These are phyloP conservation scores for Gracilaria caudata DNA, from an alignment of 23 red algal species.

Conservation along the genomic window DNA sequence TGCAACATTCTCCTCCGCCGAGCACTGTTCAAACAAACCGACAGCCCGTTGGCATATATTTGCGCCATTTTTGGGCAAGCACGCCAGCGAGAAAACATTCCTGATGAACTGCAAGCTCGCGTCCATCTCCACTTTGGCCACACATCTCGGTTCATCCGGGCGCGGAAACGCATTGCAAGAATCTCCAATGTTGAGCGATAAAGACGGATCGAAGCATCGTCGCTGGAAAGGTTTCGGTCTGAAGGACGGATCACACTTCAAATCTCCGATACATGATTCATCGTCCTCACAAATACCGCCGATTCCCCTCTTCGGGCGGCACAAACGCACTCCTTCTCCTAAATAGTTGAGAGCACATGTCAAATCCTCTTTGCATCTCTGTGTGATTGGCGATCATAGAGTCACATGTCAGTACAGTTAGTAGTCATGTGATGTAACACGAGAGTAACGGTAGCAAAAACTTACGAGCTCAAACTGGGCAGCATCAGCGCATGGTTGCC, in stretches of 20 bases:
- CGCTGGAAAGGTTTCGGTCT: neutral
- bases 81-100: neutral
- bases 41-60: neutral
- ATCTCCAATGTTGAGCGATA: constrained; percentile 13
- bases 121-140: neutral
- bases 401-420: neutral
- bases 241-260: constrained; percentile 8
- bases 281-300: neutral
- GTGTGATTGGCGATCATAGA: neutral
- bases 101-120: neutral
- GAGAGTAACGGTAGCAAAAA: neutral
- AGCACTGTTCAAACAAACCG: constrained; percentile 14
- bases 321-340: neutral
- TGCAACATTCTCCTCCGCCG: neutral
- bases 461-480: neutral
- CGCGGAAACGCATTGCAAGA: constrained; percentile 4
- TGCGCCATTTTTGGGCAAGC: constrained; percentile 30
- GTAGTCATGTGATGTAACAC: neutral
- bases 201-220: constrained; percentile 19
- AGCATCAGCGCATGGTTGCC: neutral
- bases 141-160: constrained; percentile 2
- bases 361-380: neutral
- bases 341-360: neutral
- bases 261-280: constrained; percentile 18
- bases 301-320: constrained; percentile 8